Evolutionary conservation across 345 rosid genomes (phyloP), one percentile per base, ranked within the genome.

Genomic region (Raphanus raphanistrum): DNA sequence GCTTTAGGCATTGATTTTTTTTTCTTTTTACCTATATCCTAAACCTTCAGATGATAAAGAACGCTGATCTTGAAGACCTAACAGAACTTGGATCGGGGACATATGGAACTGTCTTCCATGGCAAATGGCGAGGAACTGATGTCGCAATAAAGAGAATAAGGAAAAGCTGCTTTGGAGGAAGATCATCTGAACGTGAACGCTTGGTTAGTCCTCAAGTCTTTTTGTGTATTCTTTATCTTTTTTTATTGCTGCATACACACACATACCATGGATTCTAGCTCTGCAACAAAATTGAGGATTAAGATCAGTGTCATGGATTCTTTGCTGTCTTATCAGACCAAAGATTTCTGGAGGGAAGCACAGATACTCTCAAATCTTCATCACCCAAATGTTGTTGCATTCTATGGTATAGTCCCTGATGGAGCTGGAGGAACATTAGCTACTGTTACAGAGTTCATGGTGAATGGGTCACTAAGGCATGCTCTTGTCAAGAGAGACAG

Each of bases 321-420:
- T 60, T 55, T 74, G 26, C 3, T 36, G 54, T 63, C 29, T 52
- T 48, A 70, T 63, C 80, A 88, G 94, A 83, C 84, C 29, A 85
- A 87, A 75, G 90, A 88, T 75, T 88, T 90, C 76, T 90, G 94
- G 94, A 87, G 92, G 69, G 94, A 90, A 78, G 94, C 94, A 63
- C 92, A 85, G 6, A 90, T 87, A 80, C 90, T 90, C 33, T 87
- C 94, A 76, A 87, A 84, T 80, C 90, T 90, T 68, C 94, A 88
- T 79, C 92, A 88, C 70, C 94, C 94, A 33, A 90, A 90, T 11
- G 94, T 90, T 32, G 90, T 90, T 70, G 92, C 92, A 57, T 88
- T 90, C 78, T 90, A 90, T 38, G 94, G 94, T 54, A 84, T 87
- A 70, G 94, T 90, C 27, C 92, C 92, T 25, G 92, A 88, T 81